Base-by-base conservation (phyloP, 768 basidiomycete species). In the Scleroderma citrinum region DNA sequence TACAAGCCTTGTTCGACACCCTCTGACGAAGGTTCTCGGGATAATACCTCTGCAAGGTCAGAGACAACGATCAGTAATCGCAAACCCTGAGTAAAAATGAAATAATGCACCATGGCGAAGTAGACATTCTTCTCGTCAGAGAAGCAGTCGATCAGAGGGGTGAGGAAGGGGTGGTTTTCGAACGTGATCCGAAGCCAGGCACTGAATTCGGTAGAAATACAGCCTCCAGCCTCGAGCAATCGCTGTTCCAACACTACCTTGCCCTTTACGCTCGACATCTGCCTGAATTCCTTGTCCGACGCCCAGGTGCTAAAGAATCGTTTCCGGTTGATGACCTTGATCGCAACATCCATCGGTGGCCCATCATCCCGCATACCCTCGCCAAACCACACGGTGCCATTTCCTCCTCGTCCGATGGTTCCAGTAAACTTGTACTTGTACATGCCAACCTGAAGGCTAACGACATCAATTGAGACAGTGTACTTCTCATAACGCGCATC, bases 61-160 rank as follows among this genome's bases (percentile, higher is more conserved):
- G 38, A 12, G 38, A 19, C 20, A 42, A n/a, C n/a, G 16, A 26
- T 24, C 8, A 26, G 40, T 14, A 20, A 23, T 16, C 14, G 23
- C 14, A 47, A 31, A 7, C 5, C 26, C 7, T 20, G 14, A 11
- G 10, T 12, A 32, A 12, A 16, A 37, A 11, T 14, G n/a, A 32
- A 32, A 21, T 13, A 30, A 42, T 44, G 20, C 31, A 56, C 55
- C 49, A 56, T 53, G 17, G 51, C 49, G 12, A 55, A 47, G 40
- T 56, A 56, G 31, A 53, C 44, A 23, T 56, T 54, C 13, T 55
- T 30, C 7, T 34, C 31, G 23, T 52, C 51, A 19, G 39, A 31
- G 31, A 55, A 51, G n/a, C 48, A 40, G 38, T 52, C 46, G 31
- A 54, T 44, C 11, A 54, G 43, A 7, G 53, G 53, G 13, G 51